phyloP scores from a whole-genome alignment of 257 asterid genomes.

The Solanum peruvianum region DNA sequence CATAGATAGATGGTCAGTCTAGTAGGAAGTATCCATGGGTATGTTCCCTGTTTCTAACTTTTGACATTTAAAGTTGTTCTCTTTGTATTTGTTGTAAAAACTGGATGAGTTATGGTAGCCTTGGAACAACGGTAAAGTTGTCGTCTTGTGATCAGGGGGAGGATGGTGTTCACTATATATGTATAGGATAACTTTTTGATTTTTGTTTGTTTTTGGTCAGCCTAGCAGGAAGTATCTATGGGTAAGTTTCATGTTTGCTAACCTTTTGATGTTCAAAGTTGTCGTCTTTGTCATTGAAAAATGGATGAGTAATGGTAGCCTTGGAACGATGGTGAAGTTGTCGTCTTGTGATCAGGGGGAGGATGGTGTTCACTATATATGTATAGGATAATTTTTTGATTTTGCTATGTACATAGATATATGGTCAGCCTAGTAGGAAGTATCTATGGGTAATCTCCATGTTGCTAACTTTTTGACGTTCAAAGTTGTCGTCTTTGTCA shows the following conservation, averaged over 20 bases:
- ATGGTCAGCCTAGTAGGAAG: constrained; percentile 60
- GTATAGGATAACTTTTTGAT: no score
- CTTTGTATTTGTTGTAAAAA: not conserved
- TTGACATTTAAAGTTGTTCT: not conserved
- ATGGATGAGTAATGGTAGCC: not conserved
- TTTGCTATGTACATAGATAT: no score
- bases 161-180: not conserved
- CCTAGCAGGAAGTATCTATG: constrained; percentile 56
- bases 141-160: not conserved
- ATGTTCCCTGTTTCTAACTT: constrained; percentile 3
- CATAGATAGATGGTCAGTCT: constrained; percentile 38
- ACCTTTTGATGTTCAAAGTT: not conserved
- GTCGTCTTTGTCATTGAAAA: not conserved
- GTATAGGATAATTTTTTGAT: no score
- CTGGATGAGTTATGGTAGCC: not conserved
- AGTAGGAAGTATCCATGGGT: constrained; percentile 65
- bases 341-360: not conserved
- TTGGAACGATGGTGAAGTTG: not conserved
- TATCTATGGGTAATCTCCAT: constrained; percentile 63
- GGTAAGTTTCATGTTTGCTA: constrained; percentile 30
- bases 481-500: not conserved
- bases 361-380: not conserved
- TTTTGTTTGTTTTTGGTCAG: constrained; percentile 33
- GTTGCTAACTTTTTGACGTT: not conserved
- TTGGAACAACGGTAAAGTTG: not conserved